Evolutionary conservation across 345 rosid species (phyloP).

Genomic region (Mercurialis annua): DNA sequence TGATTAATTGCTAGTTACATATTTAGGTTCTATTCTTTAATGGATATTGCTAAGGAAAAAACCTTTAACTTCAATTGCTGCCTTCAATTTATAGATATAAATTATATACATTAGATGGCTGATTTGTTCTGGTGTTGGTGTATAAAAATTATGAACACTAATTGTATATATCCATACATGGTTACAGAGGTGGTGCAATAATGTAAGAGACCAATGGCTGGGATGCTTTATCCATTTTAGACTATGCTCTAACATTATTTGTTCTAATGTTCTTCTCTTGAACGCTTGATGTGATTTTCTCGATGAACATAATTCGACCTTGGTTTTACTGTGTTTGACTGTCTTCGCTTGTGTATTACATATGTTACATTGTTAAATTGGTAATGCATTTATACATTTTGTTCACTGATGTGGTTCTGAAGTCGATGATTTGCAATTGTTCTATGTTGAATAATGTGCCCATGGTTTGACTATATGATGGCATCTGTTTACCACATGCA

Average conservation of each 20-base stretch:
- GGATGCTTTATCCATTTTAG: not conserved
- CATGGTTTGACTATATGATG: not conserved
- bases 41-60: too few relatives aligned
- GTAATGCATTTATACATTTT: not conserved
- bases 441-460: not conserved
- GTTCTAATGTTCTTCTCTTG: not conserved
- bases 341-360: not conserved
- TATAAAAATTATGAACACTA: too few relatives aligned
- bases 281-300: not conserved
- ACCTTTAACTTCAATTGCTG: too few relatives aligned
- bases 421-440: constrained; percentile 4
- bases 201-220: too few relatives aligned
- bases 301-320: not conserved
- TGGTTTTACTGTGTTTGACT: not conserved
- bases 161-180: too few relatives aligned
- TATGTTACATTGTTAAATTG: not conserved
- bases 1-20: too few relatives aligned
- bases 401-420: not conserved
- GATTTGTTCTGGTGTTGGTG: too few relatives aligned
- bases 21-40: too few relatives aligned
- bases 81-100: too few relatives aligned
- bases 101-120: too few relatives aligned
- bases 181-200: too few relatives aligned
- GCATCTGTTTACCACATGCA: constrained; percentile 32
- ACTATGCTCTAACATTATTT: not conserved